These are phyloP conservation scores for Ceratobasidium sp. DNA, from an alignment of 1,284 basidiomycete genomes.

Conservation along the genomic window DNA sequence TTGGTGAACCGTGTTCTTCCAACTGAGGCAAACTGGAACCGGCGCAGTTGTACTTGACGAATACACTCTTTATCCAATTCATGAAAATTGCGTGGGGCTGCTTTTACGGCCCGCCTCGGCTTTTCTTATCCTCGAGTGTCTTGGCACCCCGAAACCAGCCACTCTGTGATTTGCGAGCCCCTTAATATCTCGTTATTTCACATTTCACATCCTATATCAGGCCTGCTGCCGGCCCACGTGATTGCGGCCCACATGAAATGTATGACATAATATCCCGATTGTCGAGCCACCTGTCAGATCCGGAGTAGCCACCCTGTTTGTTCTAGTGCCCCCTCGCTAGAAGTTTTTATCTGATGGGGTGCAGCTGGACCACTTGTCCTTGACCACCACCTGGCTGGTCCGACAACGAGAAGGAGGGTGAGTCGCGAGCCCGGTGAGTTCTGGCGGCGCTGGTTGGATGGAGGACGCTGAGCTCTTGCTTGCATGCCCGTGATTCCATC, in stretches of 20 bases:
- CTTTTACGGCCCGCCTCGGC: no score
- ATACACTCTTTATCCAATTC: no score
- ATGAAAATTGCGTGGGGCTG: no score
- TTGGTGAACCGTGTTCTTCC: no score
- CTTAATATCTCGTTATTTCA: no score
- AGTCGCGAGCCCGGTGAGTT: not conserved
- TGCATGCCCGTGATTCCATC: conserved; percentile 4
- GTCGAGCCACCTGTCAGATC: conserved; percentile 29
- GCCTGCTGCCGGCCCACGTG: no score
- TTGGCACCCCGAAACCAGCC: no score
- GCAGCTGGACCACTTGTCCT: not conserved
- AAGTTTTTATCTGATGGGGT: conserved; percentile 18
- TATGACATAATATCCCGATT: conserved; percentile 26
- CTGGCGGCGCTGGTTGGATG: not conserved
- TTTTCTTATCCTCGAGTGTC: no score
- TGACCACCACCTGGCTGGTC: conserved; percentile 17
- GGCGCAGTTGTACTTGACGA: no score
- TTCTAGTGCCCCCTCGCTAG: conserved; percentile 25
- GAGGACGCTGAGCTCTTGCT: conserved; percentile 8
- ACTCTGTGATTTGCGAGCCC: no score
- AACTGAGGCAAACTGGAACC: no score
- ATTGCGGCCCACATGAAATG: not conserved
- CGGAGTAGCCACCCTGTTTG: conserved; percentile 41
- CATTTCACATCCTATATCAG: no score
- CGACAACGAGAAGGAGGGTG: not conserved